A percentile compares a stretch with the other conserved stretches of the same genome.
Conservation (phyloP, 768 basidiomycete species). For the Boletus vinaceobasis region DNA sequence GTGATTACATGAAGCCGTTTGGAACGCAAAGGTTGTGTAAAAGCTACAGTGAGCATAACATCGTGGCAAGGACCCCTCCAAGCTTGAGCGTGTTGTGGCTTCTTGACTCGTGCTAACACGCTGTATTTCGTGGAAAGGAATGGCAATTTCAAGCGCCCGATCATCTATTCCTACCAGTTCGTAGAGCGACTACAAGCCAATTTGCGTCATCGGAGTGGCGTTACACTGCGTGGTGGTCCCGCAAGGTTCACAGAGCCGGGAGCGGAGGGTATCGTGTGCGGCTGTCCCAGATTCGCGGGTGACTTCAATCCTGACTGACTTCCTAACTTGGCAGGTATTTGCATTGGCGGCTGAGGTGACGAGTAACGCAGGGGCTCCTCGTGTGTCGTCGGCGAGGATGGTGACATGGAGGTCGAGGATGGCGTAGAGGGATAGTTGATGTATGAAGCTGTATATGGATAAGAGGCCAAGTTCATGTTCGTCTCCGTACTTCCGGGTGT, state of each 20-base stretch:
- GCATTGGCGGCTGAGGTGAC: constrained; percentile 16
- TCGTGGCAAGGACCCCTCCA: not conserved
- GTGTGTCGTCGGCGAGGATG: constrained; percentile 37
- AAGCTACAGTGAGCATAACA: constrained; percentile 11
- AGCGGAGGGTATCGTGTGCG: constrained; percentile 11
- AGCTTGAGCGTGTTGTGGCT: not conserved
- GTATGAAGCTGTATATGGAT: constrained; percentile 32
- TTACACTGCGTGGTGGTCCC: constrained; percentile 20
- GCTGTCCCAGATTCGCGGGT: constrained; percentile 8
- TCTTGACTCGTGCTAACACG: not conserved
- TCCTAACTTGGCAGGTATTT: constrained; percentile 16
- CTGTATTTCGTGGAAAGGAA: not conserved
- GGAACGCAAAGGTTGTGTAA: constrained; percentile 8
- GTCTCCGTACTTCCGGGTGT: constrained; percentile 13
- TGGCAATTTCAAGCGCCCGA: not conserved
- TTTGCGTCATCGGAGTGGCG: constrained; percentile 23
- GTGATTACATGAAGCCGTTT: constrained; percentile 16
- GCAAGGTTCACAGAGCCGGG: constrained; percentile 16
- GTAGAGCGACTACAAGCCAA: not conserved
- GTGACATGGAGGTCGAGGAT: constrained; percentile 54
- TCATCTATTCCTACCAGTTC: constrained; percentile 1
- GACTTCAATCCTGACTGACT: constrained; percentile 16
- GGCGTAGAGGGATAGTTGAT: constrained; percentile 54
- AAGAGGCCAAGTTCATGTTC: constrained; percentile 8
- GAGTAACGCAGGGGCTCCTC: constrained; percentile 20